phyloP scores from a whole-genome alignment of 768 basidiomycete species.

The Tulasnella sp. region DNA sequence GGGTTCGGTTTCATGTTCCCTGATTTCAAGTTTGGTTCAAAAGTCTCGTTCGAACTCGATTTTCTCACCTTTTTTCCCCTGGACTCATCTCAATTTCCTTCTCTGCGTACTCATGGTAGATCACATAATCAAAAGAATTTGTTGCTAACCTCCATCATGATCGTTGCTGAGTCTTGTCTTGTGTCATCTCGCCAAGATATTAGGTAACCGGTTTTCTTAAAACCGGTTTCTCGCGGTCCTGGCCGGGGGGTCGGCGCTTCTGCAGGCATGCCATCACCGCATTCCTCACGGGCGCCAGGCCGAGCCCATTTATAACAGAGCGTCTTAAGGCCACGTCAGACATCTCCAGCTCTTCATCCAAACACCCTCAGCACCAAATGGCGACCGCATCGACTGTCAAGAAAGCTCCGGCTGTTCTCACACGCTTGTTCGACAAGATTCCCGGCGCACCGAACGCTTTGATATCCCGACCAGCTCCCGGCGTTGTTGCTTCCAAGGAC shows the following conservation, averaged over 20 bases:
- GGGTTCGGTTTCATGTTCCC: background rate
- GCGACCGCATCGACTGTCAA: background rate
- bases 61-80: background rate
- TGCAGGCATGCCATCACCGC: background rate
- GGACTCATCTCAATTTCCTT: background rate
- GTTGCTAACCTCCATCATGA: slow-evolving; percentile 2
- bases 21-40: background rate
- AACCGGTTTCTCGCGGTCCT: slow-evolving; percentile 8
- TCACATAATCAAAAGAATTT: slow-evolving; percentile 14
- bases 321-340: background rate
- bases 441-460: background rate
- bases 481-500: background rate
- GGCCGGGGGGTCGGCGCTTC: background rate
- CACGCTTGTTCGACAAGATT: background rate
- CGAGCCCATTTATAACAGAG: background rate
- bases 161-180: background rate
- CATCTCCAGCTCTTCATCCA: background rate
- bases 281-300: background rate
- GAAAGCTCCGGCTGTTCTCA: background rate
- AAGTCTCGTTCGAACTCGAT: background rate
- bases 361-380: background rate
- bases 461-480: slow-evolving; percentile 8
- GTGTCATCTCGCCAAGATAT: background rate
- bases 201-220: background rate
- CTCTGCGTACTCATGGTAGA: background rate